Evolutionary conservation across 129 eudicot genomes (phyloP).

Genomic region (Heracleum sosnowskyi): DNA sequence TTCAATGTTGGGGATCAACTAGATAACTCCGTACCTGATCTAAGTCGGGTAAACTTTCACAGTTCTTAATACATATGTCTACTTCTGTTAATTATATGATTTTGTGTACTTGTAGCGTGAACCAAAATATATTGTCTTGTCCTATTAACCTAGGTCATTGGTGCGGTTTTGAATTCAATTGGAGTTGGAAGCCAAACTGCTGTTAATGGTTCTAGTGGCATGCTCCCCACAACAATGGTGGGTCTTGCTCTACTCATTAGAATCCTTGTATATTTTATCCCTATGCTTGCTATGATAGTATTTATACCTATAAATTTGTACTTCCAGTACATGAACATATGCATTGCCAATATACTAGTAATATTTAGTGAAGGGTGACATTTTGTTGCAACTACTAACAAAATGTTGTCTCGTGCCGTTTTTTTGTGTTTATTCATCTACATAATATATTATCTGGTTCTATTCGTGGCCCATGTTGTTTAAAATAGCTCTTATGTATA

Average conservation of each 20-base stretch:
- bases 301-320: background rate
- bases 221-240: slow-evolving; percentile 51
- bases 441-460: background rate
- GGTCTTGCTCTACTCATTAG: background rate
- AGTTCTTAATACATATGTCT: background rate
- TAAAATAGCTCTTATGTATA: background rate
- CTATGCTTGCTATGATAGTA: background rate
- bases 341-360: background rate
- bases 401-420: background rate
- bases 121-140: background rate
- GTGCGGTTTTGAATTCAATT: slow-evolving; percentile 72
- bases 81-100: too few relatives aligned
- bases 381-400: background rate
- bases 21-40: slow-evolving; percentile 54
- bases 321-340: background rate
- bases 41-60: slow-evolving; percentile 56
- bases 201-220: slow-evolving; percentile 27
- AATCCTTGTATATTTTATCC: background rate
- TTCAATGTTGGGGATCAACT: slow-evolving; percentile 66
- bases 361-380: background rate
- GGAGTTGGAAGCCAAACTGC: slow-evolving; percentile 49
- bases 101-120: background rate
- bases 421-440: background rate
- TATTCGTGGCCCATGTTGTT: background rate
- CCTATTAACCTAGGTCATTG: slow-evolving; percentile 51